A percentile compares a stretch with the other conserved stretches of the same genome.
These are phyloP conservation scores for Calonectria pseudoreteaudii DNA, from an alignment of 2,329 filamentous ascomycete species.

Conservation along the genomic window DNA sequence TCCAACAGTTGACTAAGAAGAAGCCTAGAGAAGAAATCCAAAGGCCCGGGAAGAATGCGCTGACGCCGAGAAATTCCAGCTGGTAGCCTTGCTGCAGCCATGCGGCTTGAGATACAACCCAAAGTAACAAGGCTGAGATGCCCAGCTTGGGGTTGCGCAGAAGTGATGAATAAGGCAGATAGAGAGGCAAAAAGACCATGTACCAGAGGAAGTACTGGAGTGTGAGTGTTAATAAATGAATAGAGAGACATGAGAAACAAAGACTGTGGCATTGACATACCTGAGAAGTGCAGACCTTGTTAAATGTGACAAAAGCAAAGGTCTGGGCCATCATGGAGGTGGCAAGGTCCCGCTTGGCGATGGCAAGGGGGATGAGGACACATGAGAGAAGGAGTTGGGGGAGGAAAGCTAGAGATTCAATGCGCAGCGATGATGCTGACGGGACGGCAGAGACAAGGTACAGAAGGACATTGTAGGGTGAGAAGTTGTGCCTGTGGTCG, in stretches of 20 bases:
- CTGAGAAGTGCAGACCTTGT: constrained; percentile 99
- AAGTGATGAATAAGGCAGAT: constrained; percentile 84
- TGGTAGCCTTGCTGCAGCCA: constrained; percentile 83
- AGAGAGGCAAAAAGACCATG: constrained; percentile 90
- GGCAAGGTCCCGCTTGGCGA: constrained; percentile 85
- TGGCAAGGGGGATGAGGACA: constrained; percentile 77
- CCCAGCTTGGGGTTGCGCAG: constrained; percentile 72
- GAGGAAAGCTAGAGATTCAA: constrained; percentile 88
- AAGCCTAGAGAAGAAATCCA: constrained; percentile 82
- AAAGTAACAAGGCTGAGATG: constrained; percentile 73
- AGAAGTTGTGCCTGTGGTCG: constrained; percentile 98
- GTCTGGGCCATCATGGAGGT: constrained; percentile 93
- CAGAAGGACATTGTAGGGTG: constrained; percentile 91
- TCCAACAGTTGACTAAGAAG: constrained; percentile 88
- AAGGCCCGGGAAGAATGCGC: constrained; percentile 87
- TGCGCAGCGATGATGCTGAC: constrained; percentile 53
- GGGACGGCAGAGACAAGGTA: constrained; percentile 82
- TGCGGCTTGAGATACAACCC: constrained; percentile 79
- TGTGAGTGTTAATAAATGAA: constrained; percentile 19
- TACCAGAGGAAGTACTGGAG: constrained; percentile 97
- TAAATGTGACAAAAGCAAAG: constrained; percentile 96
- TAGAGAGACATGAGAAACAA: background rate
- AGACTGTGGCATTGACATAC: constrained; percentile 59
- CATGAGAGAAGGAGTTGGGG: constrained; percentile 88
- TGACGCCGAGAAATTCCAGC: constrained; percentile 83